Evolutionary conservation across 2,329 filamentous ascomycete genomes (phyloP), one percentile per base, ranked within the genome.

Genomic region (Talaromyces sp.): DNA sequence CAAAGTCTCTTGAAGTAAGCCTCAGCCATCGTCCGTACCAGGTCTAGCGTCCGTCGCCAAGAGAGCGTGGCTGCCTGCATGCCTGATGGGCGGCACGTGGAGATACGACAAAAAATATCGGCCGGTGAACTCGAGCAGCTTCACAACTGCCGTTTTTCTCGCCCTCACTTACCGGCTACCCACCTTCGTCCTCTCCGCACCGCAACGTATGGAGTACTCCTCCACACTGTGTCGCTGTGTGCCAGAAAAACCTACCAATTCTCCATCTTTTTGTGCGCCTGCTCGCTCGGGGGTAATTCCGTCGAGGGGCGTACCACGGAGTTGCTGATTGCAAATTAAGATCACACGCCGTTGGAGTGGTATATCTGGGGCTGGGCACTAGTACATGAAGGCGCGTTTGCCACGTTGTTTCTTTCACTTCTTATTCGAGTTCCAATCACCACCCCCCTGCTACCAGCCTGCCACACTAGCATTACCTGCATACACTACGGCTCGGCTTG

Each of bases 91-190:
- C 8, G 50, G 33, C 52, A 39, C 33, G 52, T 39, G 31, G 50
- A 37, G 10, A 33, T 9, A 13, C 13, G 9, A 54, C 13, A 16
- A 54, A 52, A 11, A 35, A 19, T 19, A 19, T 33, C 45, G 45
- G 16, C 3, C 16, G 50, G n/a, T 35, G 31, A 54, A 13, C 16
- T 11, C 13, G 31, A 56, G 10, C 33, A 24, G 52, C 52, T 56
- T 56, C 52, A 56, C n/a, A 56, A 8, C 37, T 56, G 50, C 50
- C 50, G 50, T 37, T 54, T 54, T 19, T 9, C n/a, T 54, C n/a
- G 35, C n/a, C 31, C 27, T 37, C 31, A 37, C 52, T 24, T 37
- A 56, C 52, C 33, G 52, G 6, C 33, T 56, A 56, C 33, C 52
- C 52, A 56, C 52, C 33, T 11, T 35, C 33, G 2, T 33, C 11